Base-by-base conservation (phyloP, 345 rosid genomes). In the Noccaea caerulescens region DNA sequence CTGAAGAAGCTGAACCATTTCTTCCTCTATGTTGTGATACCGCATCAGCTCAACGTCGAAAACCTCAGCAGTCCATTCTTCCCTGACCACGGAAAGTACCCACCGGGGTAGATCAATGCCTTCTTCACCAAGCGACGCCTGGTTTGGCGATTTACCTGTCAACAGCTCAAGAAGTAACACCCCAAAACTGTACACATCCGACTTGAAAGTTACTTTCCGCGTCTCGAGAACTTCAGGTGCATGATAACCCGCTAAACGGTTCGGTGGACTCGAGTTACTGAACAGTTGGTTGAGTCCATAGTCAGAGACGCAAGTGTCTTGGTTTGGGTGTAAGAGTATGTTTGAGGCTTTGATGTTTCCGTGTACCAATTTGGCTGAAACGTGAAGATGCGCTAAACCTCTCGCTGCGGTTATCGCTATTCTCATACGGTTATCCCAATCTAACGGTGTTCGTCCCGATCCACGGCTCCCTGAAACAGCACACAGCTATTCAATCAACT, bases 11-110 rank as follows among this genome's bases (percentile, higher is more conserved):
- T 89, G 97, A 52, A 94, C 99, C 99, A 94, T 94, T 77, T 94
- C 99, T 66, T 94, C 99, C 70, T 94, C 99, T 3, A 89, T 88
- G 87, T 86, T 91, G 42, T 88, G 96, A 54, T 88, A 85, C 67
- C 93, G 79, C 96, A 94, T 94, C 12, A 94, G 74, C 84, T 94
- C 99, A 55, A 85, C 95, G 1, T 89, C 99, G 30, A 94, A 89
- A 0, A 94, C 99, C 81, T 91, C 99, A 0, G 99, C 99, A 6
- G 99, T 91, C 99, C 99, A 94, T 63, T 94, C 99, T 78, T 94
- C 99, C 1, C 99, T 72, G 2, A 94, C 99, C 44, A 94, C 99
- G 0, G 99, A 94, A 60, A 89, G 96, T 30, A 94, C 99, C 99
- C 99, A 94, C 43, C 99, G 66, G 0, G 99, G 99, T 51, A 94